Base-by-base conservation (phyloP, 2,329 filamentous ascomycete genomes). In the Pleomassaria siparia region DNA sequence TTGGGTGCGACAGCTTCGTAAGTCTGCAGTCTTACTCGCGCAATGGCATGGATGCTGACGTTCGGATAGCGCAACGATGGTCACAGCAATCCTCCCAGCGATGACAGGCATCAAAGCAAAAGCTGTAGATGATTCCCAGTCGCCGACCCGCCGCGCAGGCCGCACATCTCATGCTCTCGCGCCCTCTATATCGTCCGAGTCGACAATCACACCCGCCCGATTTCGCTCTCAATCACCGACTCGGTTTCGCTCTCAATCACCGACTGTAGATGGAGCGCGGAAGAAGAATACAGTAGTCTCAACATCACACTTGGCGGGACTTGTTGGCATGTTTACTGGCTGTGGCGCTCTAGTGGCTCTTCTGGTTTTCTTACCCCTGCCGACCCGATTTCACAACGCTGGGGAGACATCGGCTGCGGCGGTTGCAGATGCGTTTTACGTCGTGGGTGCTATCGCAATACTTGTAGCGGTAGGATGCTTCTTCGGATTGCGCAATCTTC, bases 321-420 rank as follows among this genome's bases (percentile, higher is more conserved):
- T 91, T 42, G 94, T 99, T 4, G 94, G 94, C 4, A 77, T 96
- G 49, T 95, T 95, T 66, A 96, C 94, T 7, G 94, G 94, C 20
- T 89, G 89, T 60, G 94, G 94, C 50, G 94, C 94, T 12, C 79
- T 99, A 4, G 79, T 99, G 4, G 91, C 94, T 10, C 76, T 99
- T 24, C 72, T 78, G 0, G 63, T 94, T 26, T 97, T 99, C 65
- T 78, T 99, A 12, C 94, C 92, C 5, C 80, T 99, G 15, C 94
- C 94, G 0, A 87, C 90, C 2, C 80, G 81, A 26, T 95, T 97
- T 64, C 82, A 86, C 61, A 77, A 85, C 22, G 77, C 84, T 32
- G 89, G 87, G n/a, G 78, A 87, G 9, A 87, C 85, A 0, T 85
- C 87, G 16, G 84, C 82, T 1, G 75, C 87, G 55, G 89, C 92